A percentile compares a stretch with the other conserved stretches of the same genome.
These are phyloP conservation scores for Raphanus sativus DNA, from an alignment of 345 rosid species.

Conservation along the genomic window DNA sequence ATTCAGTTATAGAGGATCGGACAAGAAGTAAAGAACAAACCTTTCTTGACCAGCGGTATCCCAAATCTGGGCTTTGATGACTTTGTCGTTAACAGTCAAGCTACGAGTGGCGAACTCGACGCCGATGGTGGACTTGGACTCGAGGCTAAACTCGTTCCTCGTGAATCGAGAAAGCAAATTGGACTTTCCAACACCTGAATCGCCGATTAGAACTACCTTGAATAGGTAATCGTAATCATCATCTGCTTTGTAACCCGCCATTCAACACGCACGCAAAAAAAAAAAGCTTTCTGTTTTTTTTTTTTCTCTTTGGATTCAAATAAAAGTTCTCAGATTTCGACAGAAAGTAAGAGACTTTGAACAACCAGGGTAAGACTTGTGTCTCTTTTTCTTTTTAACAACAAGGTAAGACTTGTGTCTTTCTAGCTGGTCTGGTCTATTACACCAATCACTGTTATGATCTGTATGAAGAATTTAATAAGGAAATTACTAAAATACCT, in stretches of 20 bases:
- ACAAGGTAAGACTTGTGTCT: constrained; percentile 30
- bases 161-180: constrained; percentile 91
- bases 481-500: background rate
- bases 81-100: constrained; percentile 75
- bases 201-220: constrained; percentile 86
- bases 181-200: constrained; percentile 94
- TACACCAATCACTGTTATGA: constrained; percentile 13
- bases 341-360: constrained; percentile 30
- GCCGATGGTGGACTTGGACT: constrained; percentile 90
- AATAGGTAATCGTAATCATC: constrained; percentile 96
- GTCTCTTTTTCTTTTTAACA: no score
- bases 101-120: constrained; percentile 98
- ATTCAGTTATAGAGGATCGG: background rate
- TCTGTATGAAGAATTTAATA: background rate
- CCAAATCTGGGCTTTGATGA: constrained; percentile 98
- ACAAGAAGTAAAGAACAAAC: constrained; percentile 26
- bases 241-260: constrained; percentile 92
- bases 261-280: constrained; percentile 14
- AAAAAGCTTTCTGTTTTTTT: background rate
- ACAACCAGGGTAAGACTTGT: constrained; percentile 32
- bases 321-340: background rate
- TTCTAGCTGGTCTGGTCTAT: constrained; percentile 24
- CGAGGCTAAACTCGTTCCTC: constrained; percentile 89
- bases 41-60: constrained; percentile 98
- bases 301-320: constrained; percentile 28